phyloP scores from a whole-genome alignment of 305 asterid species.

The Salvia sclarea region DNA sequence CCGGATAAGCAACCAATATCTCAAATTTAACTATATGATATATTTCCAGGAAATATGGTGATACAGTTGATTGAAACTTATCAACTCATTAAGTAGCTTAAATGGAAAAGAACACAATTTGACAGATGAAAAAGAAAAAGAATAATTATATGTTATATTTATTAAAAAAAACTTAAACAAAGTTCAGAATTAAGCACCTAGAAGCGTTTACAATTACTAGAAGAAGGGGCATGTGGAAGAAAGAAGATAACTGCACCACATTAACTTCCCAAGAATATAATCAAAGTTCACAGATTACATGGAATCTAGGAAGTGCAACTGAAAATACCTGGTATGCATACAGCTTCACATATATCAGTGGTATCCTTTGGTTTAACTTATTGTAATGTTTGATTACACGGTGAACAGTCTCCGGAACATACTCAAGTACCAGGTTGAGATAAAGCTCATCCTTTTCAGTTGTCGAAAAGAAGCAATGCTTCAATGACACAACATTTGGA shows the following conservation, averaged over 20 bases:
- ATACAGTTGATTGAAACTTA: neutral
- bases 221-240: conserved; percentile 8
- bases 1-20: neutral
- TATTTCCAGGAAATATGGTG: neutral
- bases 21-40: conserved; percentile 16
- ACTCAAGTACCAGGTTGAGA: conserved; percentile 94
- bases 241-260: conserved; percentile 2
- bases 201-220: neutral
- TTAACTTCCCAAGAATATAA: neutral
- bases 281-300: conserved; percentile 7
- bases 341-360: conserved; percentile 85
- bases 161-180: conserved; percentile 14
- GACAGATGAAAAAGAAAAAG: neutral
- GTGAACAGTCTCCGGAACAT: conserved; percentile 96
- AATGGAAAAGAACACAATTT: neutral
- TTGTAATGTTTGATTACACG: conserved; percentile 93
- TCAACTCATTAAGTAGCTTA: conserved; percentile 13
- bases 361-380: conserved; percentile 94
- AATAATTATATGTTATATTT: neutral
- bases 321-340: conserved; percentile 83
- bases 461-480: conserved; percentile 96
- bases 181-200: conserved; percentile 7
- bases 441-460: conserved; percentile 91
- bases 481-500: conserved; percentile 87
- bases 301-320: conserved; percentile 11